Evolutionary conservation across 805 yeast species (phyloP).

Genomic region (Priceomyces melissophilus): DNA sequence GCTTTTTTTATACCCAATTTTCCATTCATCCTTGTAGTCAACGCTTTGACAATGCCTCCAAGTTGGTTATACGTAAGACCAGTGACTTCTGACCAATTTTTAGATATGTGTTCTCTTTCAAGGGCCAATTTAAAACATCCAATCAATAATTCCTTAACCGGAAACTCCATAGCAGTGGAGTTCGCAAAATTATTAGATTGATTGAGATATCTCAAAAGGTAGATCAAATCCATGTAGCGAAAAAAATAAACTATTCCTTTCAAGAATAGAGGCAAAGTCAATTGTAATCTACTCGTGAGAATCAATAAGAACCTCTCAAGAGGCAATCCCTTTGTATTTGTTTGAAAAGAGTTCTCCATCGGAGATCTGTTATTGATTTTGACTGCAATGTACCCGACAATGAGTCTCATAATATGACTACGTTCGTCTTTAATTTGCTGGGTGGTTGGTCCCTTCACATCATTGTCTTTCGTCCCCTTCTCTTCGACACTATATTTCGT

Average conservation of each 20-base stretch:
- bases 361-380: slow-evolving; percentile 44
- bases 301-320: slow-evolving; percentile 38
- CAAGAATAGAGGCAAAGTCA: slow-evolving; percentile 35
- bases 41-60: slow-evolving; percentile 30
- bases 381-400: slow-evolving; percentile 41
- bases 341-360: slow-evolving; percentile 28
- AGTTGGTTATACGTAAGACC: slow-evolving; percentile 36
- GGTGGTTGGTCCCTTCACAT: slow-evolving; percentile 8
- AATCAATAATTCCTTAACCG: slow-evolving; percentile 36
- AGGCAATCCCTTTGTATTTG: slow-evolving; percentile 27
- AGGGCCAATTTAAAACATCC: slow-evolving; percentile 41
- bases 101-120: slow-evolving; percentile 24
- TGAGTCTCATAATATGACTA: slow-evolving; percentile 37
- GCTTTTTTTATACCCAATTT: slow-evolving; percentile 34
- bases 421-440: slow-evolving; percentile 29
- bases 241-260: slow-evolving; percentile 41
- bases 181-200: slow-evolving; percentile 44
- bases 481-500: not conserved
- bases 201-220: slow-evolving; percentile 41
- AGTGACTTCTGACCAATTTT: slow-evolving; percentile 34
- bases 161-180: slow-evolving; percentile 43
- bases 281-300: slow-evolving; percentile 34
- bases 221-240: slow-evolving; percentile 45
- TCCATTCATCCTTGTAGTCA: slow-evolving; percentile 39
- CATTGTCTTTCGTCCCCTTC: not conserved